Evolutionary conservation across 345 rosid genomes (phyloP), one percentile per base, ranked within the genome.

Genomic region (Populus simonii): DNA sequence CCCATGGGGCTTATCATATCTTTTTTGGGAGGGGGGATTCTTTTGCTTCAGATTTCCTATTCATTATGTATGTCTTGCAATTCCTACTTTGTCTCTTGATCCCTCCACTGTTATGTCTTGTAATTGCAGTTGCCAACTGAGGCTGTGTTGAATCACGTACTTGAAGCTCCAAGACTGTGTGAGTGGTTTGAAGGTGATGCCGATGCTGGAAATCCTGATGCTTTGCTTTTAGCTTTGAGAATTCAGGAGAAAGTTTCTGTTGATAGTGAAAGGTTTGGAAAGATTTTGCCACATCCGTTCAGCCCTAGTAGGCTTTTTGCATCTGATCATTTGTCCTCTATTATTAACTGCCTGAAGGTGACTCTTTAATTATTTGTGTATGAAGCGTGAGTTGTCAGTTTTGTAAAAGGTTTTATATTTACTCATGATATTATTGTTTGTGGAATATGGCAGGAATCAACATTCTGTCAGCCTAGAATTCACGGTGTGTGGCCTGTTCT

Each of bases 381-480:
- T 27, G 27, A 3, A 18, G 6, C 38, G 2, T 31, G 11, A 18
- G 13, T n/a, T 49, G n/a, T 13, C 23, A 6, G 39, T 47, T 23
- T 65, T n/a, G 22, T 20, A 41, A 35, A 22, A 22, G 22, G 57
- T 77, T 18, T 20, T 33, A 23, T 29, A 18, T 41, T 70, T 74
- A 61, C 72, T 79, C 39, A 74, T 22, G 25, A n/a, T 62, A 10
- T 18, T 79, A 74, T 12, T 66, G 51, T 77, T 72, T 78, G 35
- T 79, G 43, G 66, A 75, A 80, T 67, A 62, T 88, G 75, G 79
- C 94, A 96, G 99, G 97, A 94, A 80, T 91, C 99, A 68, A 86
- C 97, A 70, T 93, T 94, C 86, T 96, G 98, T 78, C 97, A 91
- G 85, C 99, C 99, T 80, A 94, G 98, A 77, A 87, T 94, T 71